Evolutionary conservation across 148 eudicot genomes (phyloP).

Genomic region (Simmondsia chinensis): DNA sequence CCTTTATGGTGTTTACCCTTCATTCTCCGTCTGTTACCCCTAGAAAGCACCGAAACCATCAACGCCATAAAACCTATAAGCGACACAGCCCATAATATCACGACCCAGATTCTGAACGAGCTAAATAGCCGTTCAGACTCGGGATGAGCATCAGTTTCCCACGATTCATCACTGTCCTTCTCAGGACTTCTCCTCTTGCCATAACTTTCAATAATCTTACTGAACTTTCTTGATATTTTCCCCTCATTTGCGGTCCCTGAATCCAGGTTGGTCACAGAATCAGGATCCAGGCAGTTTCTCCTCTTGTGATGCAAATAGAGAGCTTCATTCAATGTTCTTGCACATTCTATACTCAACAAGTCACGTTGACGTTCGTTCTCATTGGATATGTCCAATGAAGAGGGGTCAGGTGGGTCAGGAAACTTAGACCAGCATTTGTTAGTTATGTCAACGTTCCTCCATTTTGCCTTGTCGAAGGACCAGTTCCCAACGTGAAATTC

Average conservation of each 20-base stretch:
- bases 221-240: conserved; percentile 26
- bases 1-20: conserved; percentile 50
- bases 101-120: conserved; percentile 55
- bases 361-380: conserved; percentile 42
- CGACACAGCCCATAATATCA: conserved; percentile 47
- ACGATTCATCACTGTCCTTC: conserved; percentile 14
- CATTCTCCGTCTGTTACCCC: conserved; percentile 41
- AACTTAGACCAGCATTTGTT: conserved; percentile 86
- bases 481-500: conserved; percentile 62
- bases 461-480: conserved; percentile 91
- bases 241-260: conserved; percentile 12
- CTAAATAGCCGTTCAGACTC: conserved; percentile 21
- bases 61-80: conserved; percentile 45
- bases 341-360: conserved; percentile 84
- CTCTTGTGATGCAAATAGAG: conserved; percentile 50
- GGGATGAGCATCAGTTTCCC: conserved; percentile 20
- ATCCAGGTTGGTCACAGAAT: conserved; percentile 13
- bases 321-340: conserved; percentile 56
- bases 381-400: conserved; percentile 33
- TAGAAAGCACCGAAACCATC: conserved; percentile 28
- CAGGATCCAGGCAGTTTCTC: conserved; percentile 45
- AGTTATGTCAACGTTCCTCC: conserved; percentile 60
- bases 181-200: conserved; percentile 3
- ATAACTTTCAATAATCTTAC: conserved; percentile 19
- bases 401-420: conserved; percentile 82